A percentile compares a stretch with the other conserved stretches of the same genome.
Evolutionary conservation across 306 rosid genomes (phyloP).

Genomic region (Dryas drummondii): DNA sequence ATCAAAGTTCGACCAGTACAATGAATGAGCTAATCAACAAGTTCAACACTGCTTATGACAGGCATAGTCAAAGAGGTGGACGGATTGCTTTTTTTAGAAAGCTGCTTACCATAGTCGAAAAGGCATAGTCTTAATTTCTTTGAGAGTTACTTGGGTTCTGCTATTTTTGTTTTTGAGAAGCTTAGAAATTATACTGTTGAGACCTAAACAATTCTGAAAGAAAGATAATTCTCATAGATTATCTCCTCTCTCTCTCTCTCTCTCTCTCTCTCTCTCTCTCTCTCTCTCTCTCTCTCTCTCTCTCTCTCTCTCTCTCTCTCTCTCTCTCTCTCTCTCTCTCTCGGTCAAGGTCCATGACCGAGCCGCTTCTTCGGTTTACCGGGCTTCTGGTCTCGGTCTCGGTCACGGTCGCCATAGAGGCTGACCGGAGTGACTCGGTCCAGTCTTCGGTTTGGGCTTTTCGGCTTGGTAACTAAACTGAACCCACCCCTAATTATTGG

Average conservation of each 20-base stretch:
- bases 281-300: neutral
- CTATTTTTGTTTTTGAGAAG: neutral
- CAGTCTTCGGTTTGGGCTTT: no score
- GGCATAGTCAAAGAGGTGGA: conserved; percentile 93
- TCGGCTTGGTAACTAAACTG: no score
- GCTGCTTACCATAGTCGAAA: neutral
- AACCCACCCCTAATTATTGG: no score
- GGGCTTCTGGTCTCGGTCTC: no score
- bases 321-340: neutral
- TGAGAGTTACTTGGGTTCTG: neutral
- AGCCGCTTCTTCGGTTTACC: no score
- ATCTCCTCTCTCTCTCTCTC: neutral
- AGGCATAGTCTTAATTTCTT: neutral
- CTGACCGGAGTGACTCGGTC: no score
- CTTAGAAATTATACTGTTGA: neutral
- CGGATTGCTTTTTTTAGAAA: conserved; percentile 78
- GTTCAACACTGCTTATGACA: conserved; percentile 76
- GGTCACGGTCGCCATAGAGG: no score
- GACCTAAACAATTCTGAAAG: conserved; percentile 6
- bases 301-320: neutral
- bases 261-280: neutral
- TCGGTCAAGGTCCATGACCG: no score
- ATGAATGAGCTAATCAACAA: conserved; percentile 71
- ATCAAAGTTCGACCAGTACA: conserved; percentile 17
- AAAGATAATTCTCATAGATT: neutral